Evolutionary conservation across 2,329 filamentous ascomycete genomes (phyloP), one percentile per base, ranked within the genome.

Genomic region (Penicillium sp.): DNA sequence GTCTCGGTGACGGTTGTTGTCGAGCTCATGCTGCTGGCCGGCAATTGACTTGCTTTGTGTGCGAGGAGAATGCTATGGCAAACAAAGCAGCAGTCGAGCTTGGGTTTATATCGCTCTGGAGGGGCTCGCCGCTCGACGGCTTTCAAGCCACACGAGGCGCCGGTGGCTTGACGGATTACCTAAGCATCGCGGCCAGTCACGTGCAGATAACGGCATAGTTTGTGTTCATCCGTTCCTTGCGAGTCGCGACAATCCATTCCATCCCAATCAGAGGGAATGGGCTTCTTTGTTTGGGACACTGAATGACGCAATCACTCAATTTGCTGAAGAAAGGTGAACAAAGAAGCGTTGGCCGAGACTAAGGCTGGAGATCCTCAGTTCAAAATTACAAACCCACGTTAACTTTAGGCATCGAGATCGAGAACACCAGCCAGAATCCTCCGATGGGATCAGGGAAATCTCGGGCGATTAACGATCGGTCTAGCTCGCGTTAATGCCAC

Each of bases 1-100:
- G 79, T 81, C 38, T 84, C 79, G 42, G 79, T 79, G 28, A 76
- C 71, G 40, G 76, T 78, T 40, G 75, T 79, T 24, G 79, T 81
- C 33, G 81, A 79, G 12, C 65, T 72, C 70, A 72, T 74, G 40
- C 18, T 43, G 40, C 40, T 43, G 57, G 35, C 3, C 14, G 35
- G 16, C 14, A n/a, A 38, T 40, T 1, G 30, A 35, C 30, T 18
- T n/a, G 35, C n/a, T 20, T 9, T 6, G 6, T 4, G 35, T 18
- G n/a, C 5, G n/a, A 11, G 16, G 3, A 14, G 6, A 18, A 43
- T 12, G 40, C n/a, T 23, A 38, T 38, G 8, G 35, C 35, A 23
- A 43, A 23, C 40, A 43, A 43, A 43, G 40, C n/a, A 8, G 40
- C 4, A 11, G n/a, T 40, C n/a, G 5, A 40, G 18, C 30, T 35